Percentiles rank a stretch among this genome's conserved stretches.
Conservation (phyloP, 164 flowering plant genomes). For the Vitis amurensis region DNA sequence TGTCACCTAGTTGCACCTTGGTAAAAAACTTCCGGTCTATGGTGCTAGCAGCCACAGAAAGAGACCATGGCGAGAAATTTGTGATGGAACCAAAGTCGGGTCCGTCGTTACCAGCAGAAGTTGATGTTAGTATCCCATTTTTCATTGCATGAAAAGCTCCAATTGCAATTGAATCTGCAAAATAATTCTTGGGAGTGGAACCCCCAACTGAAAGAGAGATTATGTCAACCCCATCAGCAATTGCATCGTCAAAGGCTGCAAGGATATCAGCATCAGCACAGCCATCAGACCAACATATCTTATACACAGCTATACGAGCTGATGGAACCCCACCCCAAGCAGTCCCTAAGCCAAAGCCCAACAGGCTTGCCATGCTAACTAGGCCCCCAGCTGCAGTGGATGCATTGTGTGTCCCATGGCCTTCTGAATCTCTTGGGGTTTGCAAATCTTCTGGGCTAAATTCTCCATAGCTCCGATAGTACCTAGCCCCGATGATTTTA, state of each 20-base stretch:
- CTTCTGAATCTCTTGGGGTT: constrained; percentile 38
- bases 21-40: constrained; percentile 30
- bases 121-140: constrained; percentile 30
- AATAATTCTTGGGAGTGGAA: constrained; percentile 2
- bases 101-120: constrained; percentile 37
- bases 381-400: constrained; percentile 48
- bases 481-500: constrained; percentile 52
- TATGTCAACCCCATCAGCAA: constrained; percentile 51
- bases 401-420: constrained; percentile 63
- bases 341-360: constrained; percentile 40
- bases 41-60: constrained; percentile 44
- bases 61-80: constrained; percentile 43
- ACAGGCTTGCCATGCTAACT: constrained; percentile 33
- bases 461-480: constrained; percentile 15
- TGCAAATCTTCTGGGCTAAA: neutral
- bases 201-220: constrained; percentile 39
- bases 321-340: constrained; percentile 62
- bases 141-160: constrained; percentile 41
- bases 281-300: constrained; percentile 34
- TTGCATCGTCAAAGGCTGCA: constrained; percentile 58
- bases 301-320: constrained; percentile 55
- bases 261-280: constrained; percentile 35
- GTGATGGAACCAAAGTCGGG: constrained; percentile 20
- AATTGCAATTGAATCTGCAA: constrained; percentile 27
- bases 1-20: constrained; percentile 27